These are phyloP conservation scores for Calonectria pseudoreteaudii DNA, from an alignment of 2,329 filamentous ascomycete species.

Conservation along the genomic window DNA sequence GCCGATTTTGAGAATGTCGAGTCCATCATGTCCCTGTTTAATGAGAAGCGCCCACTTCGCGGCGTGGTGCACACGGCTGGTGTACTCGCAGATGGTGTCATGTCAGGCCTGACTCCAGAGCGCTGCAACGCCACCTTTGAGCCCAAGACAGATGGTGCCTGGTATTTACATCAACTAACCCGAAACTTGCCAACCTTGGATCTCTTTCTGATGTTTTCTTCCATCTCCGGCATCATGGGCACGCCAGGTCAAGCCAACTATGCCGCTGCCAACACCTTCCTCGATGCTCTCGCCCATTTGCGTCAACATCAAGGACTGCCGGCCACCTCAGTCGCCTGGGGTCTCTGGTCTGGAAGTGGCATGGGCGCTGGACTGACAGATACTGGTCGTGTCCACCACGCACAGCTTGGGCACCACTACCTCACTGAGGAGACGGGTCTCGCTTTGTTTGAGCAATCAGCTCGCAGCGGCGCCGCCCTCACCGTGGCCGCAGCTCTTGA, in stretches of 20 bases:
- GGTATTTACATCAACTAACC: background rate
- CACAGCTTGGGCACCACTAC: background rate
- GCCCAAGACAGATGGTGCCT: background rate
- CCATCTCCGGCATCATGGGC: background rate
- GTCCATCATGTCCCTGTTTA: background rate
- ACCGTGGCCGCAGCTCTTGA: background rate
- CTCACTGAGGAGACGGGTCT: background rate
- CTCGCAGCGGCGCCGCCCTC: no score
- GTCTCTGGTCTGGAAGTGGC: background rate
- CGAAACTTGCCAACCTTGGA: background rate
- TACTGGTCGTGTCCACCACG: background rate
- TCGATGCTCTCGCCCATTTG: background rate
- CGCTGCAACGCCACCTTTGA: background rate
- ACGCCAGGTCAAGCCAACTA: background rate
- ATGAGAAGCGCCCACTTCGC: background rate
- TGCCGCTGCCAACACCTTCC: background rate
- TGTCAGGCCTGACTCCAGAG: background rate
- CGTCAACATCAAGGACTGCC: background rate
- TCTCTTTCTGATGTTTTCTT: background rate
- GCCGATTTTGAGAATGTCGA: background rate
- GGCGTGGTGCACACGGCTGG: background rate
- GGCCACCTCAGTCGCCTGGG: background rate
- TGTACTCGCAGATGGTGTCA: background rate
- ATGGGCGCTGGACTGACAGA: background rate
- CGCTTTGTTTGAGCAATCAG: background rate